Conservation (phyloP, 2,329 filamentous ascomycete species). For the Fusarium chaquense region DNA sequence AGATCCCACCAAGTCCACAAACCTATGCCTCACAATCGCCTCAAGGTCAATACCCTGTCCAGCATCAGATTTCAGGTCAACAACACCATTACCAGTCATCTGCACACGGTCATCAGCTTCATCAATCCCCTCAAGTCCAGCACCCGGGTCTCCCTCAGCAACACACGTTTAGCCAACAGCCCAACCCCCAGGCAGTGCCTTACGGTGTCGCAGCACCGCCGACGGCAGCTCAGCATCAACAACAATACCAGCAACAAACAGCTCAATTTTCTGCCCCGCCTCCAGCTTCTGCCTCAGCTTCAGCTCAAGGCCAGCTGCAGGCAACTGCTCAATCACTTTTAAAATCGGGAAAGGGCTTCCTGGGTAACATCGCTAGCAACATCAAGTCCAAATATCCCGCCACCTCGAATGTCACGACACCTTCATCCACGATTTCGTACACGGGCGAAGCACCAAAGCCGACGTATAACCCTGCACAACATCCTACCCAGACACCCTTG, state of each 20-base stretch:
- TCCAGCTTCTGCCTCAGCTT: neutral
- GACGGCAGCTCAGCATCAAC: slow-evolving; percentile 13
- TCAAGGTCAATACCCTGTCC: neutral
- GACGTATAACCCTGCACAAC: slow-evolving; percentile 7
- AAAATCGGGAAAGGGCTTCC: slow-evolving; percentile 21
- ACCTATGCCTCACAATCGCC: neutral
- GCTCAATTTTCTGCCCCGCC: slow-evolving; percentile 29
- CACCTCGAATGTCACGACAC: neutral
- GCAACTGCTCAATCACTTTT: slow-evolving; percentile 26
- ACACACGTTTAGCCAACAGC: neutral
- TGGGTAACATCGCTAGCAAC: slow-evolving; percentile 30
- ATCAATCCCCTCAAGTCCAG: neutral
- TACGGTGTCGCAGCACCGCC: slow-evolving; percentile 28
- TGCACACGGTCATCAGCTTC: neutral
- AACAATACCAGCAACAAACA: slow-evolving; percentile 19
- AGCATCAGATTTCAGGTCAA: neutral
- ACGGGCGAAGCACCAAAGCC: slow-evolving; percentile 12
- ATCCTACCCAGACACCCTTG: slow-evolving; percentile 6
- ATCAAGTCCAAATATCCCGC: slow-evolving; percentile 35
- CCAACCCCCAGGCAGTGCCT: neutral
- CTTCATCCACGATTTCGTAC: neutral
- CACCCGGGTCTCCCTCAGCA: slow-evolving; percentile 10
- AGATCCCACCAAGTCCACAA: neutral
- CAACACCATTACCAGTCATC: neutral
- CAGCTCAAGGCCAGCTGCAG: slow-evolving; percentile 2